Conservation (phyloP, 331 rosid species). For the Quercus tomentella region DNA sequence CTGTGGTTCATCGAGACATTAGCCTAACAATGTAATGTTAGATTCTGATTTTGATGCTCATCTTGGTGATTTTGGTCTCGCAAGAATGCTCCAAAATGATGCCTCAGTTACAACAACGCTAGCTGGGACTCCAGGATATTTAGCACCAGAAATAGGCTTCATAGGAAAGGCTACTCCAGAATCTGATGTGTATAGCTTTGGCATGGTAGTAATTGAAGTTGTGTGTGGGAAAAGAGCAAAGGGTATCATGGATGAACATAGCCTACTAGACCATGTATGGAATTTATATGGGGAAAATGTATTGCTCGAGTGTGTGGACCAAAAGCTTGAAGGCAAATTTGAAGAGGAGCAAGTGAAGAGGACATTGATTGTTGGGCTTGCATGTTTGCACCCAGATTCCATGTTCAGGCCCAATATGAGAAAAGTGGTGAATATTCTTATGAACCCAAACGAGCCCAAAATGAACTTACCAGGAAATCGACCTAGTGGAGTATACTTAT, state of each 20-base stretch:
- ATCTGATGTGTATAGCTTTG: constrained; percentile 57
- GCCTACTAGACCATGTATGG: constrained; percentile 51
- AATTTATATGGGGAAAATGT: constrained; percentile 24
- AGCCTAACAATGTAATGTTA: constrained; percentile 50
- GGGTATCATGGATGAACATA: constrained; percentile 29
- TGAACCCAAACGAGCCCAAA: constrained; percentile 39
- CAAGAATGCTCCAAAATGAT: constrained; percentile 39
- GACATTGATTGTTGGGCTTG: constrained; percentile 46
- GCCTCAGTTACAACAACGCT: constrained; percentile 29
- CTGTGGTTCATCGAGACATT: constrained; percentile 54
- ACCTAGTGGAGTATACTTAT: constrained; percentile 34
- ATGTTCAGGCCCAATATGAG: constrained; percentile 45
- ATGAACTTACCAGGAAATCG: constrained; percentile 37
- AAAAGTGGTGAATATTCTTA: constrained; percentile 42
- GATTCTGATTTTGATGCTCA: constrained; percentile 37
- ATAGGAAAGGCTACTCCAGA: constrained; percentile 47
- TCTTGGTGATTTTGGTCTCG: constrained; percentile 59
- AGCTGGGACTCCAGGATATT: constrained; percentile 47
- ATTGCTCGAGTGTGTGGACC: constrained; percentile 45
- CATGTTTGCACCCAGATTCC: constrained; percentile 49
- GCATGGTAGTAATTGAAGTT: constrained; percentile 55
- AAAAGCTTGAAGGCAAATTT: constrained; percentile 10
- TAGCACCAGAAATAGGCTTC: constrained; percentile 54
- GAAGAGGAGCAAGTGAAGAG: constrained; percentile 46
- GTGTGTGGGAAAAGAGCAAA: constrained; percentile 52